Conservation (phyloP, 768 basidiomycete species). For the Podaxis pistillaris region DNA sequence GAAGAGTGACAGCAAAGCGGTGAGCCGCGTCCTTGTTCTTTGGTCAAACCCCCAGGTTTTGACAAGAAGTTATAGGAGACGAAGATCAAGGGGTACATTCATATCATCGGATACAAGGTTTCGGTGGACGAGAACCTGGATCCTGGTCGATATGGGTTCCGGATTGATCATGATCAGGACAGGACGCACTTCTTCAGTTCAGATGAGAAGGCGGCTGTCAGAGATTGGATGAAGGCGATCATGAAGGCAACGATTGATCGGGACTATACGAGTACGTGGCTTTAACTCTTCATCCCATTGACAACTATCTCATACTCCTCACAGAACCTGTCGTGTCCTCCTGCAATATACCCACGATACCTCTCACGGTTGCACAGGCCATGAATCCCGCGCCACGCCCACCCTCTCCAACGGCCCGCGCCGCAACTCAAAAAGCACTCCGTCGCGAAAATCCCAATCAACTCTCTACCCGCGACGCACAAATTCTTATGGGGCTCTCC, state of each 20-base stretch:
- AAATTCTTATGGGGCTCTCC: conserved; percentile 67
- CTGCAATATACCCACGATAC: conserved; percentile 95
- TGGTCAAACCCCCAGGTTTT: background rate
- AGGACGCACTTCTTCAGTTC: conserved; percentile 91
- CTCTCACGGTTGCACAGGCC: conserved; percentile 89
- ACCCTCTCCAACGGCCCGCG: conserved; percentile 85
- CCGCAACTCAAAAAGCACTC: conserved; percentile 83
- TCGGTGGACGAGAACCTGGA: conserved; percentile 89
- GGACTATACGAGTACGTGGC: conserved; percentile 80
- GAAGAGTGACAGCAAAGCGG: conserved; percentile 65
- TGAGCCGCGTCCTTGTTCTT: conserved; percentile 30
- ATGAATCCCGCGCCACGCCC: conserved; percentile 97
- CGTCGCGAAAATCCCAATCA: conserved; percentile 84
- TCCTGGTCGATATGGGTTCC: conserved; percentile 93
- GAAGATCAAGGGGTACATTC: conserved; percentile 94
- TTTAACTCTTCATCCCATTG: background rate
- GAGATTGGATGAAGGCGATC: conserved; percentile 99
- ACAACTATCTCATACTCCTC: conserved; percentile 2
- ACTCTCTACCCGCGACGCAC: conserved; percentile 76
- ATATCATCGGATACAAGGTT: conserved; percentile 89
- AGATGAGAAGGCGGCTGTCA: conserved; percentile 76
- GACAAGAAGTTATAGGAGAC: conserved; percentile 59
- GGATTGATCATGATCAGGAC: conserved; percentile 85
- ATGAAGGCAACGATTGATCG: conserved; percentile 98
- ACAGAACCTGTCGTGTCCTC: conserved; percentile 93